Percentiles rank a stretch among this genome's conserved stretches.
Conservation (phyloP, 805 yeast genomes). For the Danielozyma ontarioensis region DNA sequence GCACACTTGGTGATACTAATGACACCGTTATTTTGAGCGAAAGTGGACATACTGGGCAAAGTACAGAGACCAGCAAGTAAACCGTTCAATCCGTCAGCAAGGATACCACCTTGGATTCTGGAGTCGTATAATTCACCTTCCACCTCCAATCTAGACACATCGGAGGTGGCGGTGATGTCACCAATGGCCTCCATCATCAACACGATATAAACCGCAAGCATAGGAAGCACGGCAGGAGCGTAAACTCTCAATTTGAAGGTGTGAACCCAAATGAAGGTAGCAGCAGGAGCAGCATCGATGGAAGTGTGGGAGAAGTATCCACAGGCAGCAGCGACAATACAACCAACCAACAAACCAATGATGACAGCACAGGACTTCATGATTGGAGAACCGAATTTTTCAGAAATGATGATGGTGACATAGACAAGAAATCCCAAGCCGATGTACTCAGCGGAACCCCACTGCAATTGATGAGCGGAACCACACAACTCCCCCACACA, state of each 20-base stretch:
- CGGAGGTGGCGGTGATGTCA: slow-evolving; percentile 91
- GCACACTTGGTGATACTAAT: slow-evolving; percentile 91
- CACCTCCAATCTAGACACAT: slow-evolving; percentile 79
- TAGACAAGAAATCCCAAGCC: slow-evolving; percentile 86
- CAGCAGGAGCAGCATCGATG: slow-evolving; percentile 72
- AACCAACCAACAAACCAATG: slow-evolving; percentile 77
- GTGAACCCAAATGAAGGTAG: slow-evolving; percentile 81
- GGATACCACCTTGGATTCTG: slow-evolving; percentile 87
- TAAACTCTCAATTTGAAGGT: slow-evolving; percentile 74
- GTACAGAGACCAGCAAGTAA: slow-evolving; percentile 73
- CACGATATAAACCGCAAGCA: slow-evolving; percentile 76
- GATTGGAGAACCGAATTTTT: slow-evolving; percentile 88
- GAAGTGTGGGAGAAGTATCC: slow-evolving; percentile 63
- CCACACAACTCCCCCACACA: slow-evolving; percentile 38
- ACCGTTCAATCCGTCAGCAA: slow-evolving; percentile 85
- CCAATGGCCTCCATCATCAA: slow-evolving; percentile 93
- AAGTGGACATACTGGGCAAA: slow-evolving; percentile 84
- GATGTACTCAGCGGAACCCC: slow-evolving; percentile 85
- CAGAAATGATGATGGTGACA: slow-evolving; percentile 66
- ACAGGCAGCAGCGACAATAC: slow-evolving; percentile 88
- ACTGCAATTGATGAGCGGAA: slow-evolving; percentile 42
- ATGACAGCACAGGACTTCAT: slow-evolving; percentile 94
- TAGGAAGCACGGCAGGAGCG: slow-evolving; percentile 83
- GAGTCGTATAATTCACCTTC: slow-evolving; percentile 80
- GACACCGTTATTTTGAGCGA: slow-evolving; percentile 95